These are phyloP conservation scores for Eragrostis tef DNA, from an alignment of 202 grass and related monocot species.

Conservation along the genomic window DNA sequence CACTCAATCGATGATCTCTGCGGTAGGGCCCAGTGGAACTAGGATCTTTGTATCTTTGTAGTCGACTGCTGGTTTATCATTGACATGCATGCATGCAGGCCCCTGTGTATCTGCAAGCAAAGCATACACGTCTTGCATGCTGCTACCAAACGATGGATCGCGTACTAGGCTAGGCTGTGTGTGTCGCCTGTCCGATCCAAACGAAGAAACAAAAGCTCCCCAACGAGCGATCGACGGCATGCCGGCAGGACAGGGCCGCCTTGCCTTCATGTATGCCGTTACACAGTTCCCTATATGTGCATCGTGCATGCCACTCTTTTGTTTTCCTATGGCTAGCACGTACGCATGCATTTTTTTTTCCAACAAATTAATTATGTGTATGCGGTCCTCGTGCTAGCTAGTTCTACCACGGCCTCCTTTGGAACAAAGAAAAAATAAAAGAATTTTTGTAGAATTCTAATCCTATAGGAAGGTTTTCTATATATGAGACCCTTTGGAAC, in stretches of 20 bases:
- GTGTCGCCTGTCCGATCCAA: background rate
- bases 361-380: no score
- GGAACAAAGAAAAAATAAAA: no score
- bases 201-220: background rate
- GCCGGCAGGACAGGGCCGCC: background rate
- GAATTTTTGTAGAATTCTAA: no score
- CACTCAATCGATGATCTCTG: background rate
- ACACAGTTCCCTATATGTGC: background rate
- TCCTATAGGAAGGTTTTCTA: no score
- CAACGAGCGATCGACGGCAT: background rate
- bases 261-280: background rate
- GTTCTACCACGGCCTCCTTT: no score
- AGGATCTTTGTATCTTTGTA: conserved; percentile 56
- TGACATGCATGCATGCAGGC: background rate
- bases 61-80: conserved; percentile 13
- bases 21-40: conserved; percentile 44
- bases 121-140: background rate
- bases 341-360: no score
- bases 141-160: background rate
- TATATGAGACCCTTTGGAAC: no score
- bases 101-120: background rate
- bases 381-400: background rate
- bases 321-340: background rate
- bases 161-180: background rate
- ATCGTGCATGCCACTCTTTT: background rate